These are phyloP conservation scores for Steccherinum ochraceum DNA, from an alignment of 768 basidiomycete species.

Conservation along the genomic window DNA sequence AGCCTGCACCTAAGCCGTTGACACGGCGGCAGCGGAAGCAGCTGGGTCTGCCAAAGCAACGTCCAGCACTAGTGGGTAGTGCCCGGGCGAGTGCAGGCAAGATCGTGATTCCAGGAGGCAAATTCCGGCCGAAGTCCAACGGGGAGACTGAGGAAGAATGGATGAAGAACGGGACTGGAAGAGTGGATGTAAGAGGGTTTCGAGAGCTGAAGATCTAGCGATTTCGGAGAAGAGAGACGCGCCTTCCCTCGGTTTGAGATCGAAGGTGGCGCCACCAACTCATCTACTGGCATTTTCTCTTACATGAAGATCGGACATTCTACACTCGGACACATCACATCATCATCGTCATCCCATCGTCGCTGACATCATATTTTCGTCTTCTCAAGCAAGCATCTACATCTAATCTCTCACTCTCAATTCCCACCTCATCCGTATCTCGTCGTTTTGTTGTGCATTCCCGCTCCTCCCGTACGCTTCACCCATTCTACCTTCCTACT, in stretches of 20 bases:
- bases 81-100: constrained; percentile 40
- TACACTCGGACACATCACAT: neutral
- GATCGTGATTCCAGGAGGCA: constrained; percentile 58
- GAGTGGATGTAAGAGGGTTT: constrained; percentile 73
- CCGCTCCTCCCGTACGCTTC: too few species aligned
- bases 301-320: neutral
- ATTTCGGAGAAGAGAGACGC: neutral
- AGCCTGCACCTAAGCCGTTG: constrained; percentile 28
- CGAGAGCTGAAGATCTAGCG: constrained; percentile 64
- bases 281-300: neutral
- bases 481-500: too few species aligned
- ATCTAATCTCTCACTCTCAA: neutral
- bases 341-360: neutral
- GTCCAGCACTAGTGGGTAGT: constrained; percentile 25
- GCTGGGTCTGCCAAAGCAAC: constrained; percentile 58
- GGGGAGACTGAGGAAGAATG: constrained; percentile 41
- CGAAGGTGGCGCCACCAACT: neutral
- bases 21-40: constrained; percentile 65
- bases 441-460: neutral
- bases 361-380: neutral
- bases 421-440: too few species aligned
- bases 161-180: constrained; percentile 62
- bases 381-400: neutral
- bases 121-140: constrained; percentile 23
- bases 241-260: too few species aligned